phyloP scores from a whole-genome alignment of 352 stramenopile species.

The Pythium biforme region DNA sequence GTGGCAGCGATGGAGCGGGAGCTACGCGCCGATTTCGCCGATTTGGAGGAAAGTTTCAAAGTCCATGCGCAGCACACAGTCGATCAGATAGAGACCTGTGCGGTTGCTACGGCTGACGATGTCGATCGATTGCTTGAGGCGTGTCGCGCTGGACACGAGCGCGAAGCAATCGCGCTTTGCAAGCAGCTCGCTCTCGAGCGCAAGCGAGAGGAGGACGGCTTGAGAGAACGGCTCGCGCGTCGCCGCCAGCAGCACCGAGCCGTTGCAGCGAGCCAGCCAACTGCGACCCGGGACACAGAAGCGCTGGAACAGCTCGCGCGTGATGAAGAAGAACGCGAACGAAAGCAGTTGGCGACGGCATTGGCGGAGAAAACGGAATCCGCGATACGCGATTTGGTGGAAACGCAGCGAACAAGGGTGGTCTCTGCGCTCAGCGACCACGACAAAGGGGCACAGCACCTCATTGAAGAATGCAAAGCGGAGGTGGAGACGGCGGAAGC shows the following conservation, averaged over 20 bases:
- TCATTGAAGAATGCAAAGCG: background rate
- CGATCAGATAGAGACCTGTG: constrained; percentile 22
- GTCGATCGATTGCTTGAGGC: constrained; percentile 30
- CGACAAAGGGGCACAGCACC: constrained; percentile 4
- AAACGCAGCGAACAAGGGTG: background rate
- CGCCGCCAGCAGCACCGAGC: constrained; percentile 4
- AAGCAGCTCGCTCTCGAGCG: constrained; percentile 24
- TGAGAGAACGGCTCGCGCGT: constrained; percentile 24
- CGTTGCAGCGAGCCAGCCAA: background rate
- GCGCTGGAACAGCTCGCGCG: background rate
- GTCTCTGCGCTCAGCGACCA: background rate
- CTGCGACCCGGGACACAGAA: background rate
- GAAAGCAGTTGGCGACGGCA: background rate
- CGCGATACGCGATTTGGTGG: background rate
- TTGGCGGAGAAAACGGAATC: background rate
- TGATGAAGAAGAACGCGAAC: constrained; percentile 4
- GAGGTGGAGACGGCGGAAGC: constrained; percentile 3
- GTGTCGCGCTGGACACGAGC: constrained; percentile 32
- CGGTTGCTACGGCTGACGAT: constrained; percentile 22
- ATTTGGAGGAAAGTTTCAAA: background rate
- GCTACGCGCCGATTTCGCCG: constrained; percentile 6
- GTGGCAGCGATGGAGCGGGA: constrained; percentile 24
- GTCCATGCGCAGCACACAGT: constrained; percentile 22
- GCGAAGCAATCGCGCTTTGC: constrained; percentile 24
- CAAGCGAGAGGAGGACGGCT: constrained; percentile 8